These are phyloP conservation scores for Eucalyptus dawsonii DNA, from an alignment of 345 rosid genomes.

Conservation along the genomic window DNA sequence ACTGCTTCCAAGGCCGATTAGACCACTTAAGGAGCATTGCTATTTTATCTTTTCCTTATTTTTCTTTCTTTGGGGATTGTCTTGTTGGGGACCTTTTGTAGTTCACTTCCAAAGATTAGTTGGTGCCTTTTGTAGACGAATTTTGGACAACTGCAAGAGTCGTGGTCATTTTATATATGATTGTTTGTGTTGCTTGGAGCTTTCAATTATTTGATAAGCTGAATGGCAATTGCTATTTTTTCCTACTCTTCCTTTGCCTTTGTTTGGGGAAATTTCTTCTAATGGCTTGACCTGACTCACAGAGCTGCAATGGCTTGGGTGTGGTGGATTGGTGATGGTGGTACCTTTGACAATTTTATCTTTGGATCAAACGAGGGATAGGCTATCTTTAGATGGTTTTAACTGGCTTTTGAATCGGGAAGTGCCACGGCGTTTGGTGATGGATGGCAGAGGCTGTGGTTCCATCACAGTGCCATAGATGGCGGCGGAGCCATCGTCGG, in stretches of 20 bases:
- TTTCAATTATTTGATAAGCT: background rate
- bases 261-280: background rate
- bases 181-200: background rate
- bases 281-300: background rate
- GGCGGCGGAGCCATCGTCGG: background rate
- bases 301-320: background rate
- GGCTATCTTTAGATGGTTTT: background rate
- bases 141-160: background rate
- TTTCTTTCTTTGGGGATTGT: background rate
- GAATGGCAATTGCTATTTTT: background rate
- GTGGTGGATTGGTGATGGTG: background rate
- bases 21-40: background rate
- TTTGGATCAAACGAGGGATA: background rate
- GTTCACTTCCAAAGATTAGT: background rate
- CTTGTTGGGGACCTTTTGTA: background rate
- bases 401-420: background rate
- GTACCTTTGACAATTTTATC: background rate
- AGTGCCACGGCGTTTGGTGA: background rate
- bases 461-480: background rate
- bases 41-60: background rate
- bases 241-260: background rate
- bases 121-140: background rate
- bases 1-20: conserved; percentile 24
- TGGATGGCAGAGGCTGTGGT: background rate
- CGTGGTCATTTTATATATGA: background rate